phyloP scores from a whole-genome alignment of 2,329 filamentous ascomycete species.

The Zymoseptoria tritici region DNA sequence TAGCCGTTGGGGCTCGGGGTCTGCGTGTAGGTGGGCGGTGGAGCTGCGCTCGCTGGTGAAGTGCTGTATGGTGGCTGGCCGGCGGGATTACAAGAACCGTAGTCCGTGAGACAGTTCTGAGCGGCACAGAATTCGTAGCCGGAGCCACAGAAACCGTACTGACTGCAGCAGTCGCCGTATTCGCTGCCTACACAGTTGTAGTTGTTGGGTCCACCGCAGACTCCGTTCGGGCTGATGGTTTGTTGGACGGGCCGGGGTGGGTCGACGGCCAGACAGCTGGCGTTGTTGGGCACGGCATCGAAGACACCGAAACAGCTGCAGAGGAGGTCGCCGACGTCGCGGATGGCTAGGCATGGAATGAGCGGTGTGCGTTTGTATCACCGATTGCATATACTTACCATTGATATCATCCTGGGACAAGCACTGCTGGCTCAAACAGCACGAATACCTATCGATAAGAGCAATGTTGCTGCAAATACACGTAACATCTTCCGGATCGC shows the following conservation, averaged over 20 bases:
- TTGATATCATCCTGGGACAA: not conserved
- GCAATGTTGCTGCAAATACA: not conserved
- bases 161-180: conserved; percentile 1
- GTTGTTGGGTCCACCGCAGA: not conserved
- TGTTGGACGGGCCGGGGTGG: not conserved
- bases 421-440: not conserved
- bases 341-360: not conserved
- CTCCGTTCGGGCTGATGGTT: not conserved
- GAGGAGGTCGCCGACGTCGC: not conserved
- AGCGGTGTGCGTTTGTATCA: not conserved
- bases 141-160: not conserved
- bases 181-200: not conserved
- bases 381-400: not conserved
- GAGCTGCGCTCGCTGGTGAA: not conserved
- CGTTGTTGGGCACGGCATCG: not conserved
- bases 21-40: not conserved
- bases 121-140: conserved; percentile 8
- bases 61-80: not conserved
- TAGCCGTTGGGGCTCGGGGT: not conserved
- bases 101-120: conserved; percentile 31
- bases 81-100: conserved; percentile 29
- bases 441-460: not conserved
- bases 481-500: not conserved
- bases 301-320: not conserved
- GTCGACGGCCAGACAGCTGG: not conserved